Evolutionary conservation across 2,329 filamentous ascomycete species (phyloP).

Genomic region (Ceratocystis colombiana): DNA sequence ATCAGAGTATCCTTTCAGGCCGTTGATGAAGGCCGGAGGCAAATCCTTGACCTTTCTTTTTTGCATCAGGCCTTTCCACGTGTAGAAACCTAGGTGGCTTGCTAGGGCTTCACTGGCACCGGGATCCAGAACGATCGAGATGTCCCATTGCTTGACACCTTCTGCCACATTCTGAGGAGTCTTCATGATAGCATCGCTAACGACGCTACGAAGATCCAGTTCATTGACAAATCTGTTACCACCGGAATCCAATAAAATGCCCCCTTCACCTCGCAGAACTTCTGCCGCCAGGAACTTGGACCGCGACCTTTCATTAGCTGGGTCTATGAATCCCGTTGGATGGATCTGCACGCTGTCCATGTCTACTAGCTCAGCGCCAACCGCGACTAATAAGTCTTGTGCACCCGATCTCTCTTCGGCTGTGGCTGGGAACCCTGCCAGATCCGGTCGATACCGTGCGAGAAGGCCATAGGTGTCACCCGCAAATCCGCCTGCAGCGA

Average conservation of each 20-base stretch:
- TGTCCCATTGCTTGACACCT: conserved; percentile 45
- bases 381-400: conserved; percentile 37
- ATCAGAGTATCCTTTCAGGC: conserved; percentile 42
- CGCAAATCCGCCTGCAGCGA: conserved; percentile 52
- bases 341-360: conserved; percentile 54
- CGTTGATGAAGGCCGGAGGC: conserved; percentile 33
- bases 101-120: conserved; percentile 43
- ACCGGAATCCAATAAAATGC: conserved; percentile 40
- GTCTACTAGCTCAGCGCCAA: conserved; percentile 39
- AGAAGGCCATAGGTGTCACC: conserved; percentile 51
- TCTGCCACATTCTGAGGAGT: conserved; percentile 27
- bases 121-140: conserved; percentile 50
- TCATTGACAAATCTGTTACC: conserved; percentile 53
- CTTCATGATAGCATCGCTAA: conserved; percentile 45
- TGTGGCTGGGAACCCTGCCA: conserved; percentile 50
- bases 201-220: conserved; percentile 47
- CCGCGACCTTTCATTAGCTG: conserved; percentile 35
- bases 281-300: conserved; percentile 57
- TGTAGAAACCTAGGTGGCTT: conserved; percentile 52
- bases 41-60: conserved; percentile 47
- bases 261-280: conserved; percentile 52
- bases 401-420: conserved; percentile 50
- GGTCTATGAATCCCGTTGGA: conserved; percentile 54
- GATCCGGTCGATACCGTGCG: conserved; percentile 47
- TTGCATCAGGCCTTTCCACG: conserved; percentile 50